phyloP scores from a whole-genome alignment of 108 stramenopile genomes.

The Skeletonema grethae region DNA sequence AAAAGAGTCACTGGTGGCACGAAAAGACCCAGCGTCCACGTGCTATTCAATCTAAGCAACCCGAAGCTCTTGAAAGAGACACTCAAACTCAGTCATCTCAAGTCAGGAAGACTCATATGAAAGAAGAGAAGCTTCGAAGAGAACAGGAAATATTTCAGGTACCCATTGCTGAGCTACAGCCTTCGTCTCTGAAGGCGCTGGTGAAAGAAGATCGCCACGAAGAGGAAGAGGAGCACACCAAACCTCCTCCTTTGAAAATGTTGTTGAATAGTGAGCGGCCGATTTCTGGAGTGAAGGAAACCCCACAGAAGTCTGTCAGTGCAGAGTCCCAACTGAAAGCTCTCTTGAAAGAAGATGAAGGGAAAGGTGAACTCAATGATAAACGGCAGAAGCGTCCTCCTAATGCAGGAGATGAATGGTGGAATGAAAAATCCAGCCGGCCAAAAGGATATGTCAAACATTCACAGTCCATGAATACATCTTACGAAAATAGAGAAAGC shows the following conservation, averaged over 20 bases:
- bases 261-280: background rate
- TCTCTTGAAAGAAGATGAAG: constrained; percentile 9
- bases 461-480: constrained; percentile 6
- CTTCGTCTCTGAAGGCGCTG: background rate
- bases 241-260: background rate
- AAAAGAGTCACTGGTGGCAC: constrained; percentile 13
- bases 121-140: constrained; percentile 2
- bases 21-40: constrained; percentile 25
- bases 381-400: constrained; percentile 5
- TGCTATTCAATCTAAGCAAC: background rate
- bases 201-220: background rate
- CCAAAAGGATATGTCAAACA: constrained; percentile 15
- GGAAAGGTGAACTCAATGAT: background rate
- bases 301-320: background rate
- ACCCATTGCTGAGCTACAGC: constrained; percentile 2
- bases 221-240: background rate
- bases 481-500: constrained; percentile 10
- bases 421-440: constrained; percentile 9
- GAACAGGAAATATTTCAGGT: background rate
- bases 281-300: constrained; percentile 2
- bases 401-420: constrained; percentile 22
- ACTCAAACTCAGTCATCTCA: background rate
- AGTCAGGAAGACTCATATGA: constrained; percentile 8
- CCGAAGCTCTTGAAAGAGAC: constrained; percentile 4
- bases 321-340: constrained; percentile 1